These are phyloP conservation scores for Brachypodium distachyon DNA, from an alignment of 202 grass and related monocot genomes.

Conservation along the genomic window DNA sequence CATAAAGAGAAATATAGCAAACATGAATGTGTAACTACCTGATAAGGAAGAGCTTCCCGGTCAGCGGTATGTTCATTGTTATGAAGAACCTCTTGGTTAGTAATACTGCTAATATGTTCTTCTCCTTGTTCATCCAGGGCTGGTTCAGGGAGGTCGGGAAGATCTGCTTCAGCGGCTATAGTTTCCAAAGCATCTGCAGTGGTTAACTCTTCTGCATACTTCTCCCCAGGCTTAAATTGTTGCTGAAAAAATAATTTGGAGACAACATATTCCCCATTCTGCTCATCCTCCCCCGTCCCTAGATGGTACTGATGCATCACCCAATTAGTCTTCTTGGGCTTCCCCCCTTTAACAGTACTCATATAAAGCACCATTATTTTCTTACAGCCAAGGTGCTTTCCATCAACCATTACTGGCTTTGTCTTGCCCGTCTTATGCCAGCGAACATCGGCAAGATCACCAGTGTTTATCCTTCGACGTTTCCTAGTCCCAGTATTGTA, in stretches of 20 bases:
- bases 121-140: slow-evolving; percentile 16
- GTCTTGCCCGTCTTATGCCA: slow-evolving; percentile 99
- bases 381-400: slow-evolving; percentile 77
- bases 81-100: slow-evolving; percentile 32
- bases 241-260: slow-evolving; percentile 95
- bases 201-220: slow-evolving; percentile 35
- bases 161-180: slow-evolving; percentile 22
- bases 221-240: slow-evolving; percentile 57
- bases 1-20: no score
- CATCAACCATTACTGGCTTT: slow-evolving; percentile 67
- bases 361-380: slow-evolving; percentile 97
- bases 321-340: slow-evolving; percentile 89
- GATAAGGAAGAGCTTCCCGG: no score
- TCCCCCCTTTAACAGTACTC: slow-evolving; percentile 55
- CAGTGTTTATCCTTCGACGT: slow-evolving; percentile 79
- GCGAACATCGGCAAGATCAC: slow-evolving; percentile 58
- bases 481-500: slow-evolving; percentile 93
- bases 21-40: no score
- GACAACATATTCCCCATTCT: slow-evolving; percentile 76
- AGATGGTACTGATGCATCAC: slow-evolving; percentile 96
- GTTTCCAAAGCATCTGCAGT: slow-evolving; percentile 17
- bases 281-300: slow-evolving; percentile 82
- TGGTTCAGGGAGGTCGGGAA: slow-evolving; percentile 15
- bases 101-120: slow-evolving; percentile 20
- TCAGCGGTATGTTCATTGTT: slow-evolving; percentile 18